phyloP scores from a whole-genome alignment of 2,329 filamentous ascomycete species.

The Emergomyces pasteurianus region DNA sequence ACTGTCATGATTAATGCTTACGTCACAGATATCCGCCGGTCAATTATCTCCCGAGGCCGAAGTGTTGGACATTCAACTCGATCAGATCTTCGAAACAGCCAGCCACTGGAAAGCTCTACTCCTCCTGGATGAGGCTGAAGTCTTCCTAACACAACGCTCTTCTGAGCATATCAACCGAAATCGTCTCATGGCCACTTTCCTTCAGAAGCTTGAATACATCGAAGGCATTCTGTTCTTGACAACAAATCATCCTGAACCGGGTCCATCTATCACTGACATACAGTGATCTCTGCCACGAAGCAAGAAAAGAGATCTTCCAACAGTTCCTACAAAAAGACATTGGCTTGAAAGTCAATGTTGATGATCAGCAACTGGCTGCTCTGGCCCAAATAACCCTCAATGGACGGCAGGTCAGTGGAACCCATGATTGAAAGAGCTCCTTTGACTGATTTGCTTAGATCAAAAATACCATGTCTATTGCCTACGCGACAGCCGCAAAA shows the following conservation, averaged over 20 bases:
- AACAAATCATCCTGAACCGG: background rate
- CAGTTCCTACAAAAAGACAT: background rate
- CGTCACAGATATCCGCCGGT: background rate
- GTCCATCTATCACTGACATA: background rate
- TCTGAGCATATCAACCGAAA: background rate
- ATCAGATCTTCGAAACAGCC: background rate
- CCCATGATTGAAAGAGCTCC: too few relatives aligned
- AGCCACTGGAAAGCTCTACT: constrained; percentile 6
- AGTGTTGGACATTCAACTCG: background rate
- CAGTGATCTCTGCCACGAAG: background rate
- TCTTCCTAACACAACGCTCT: constrained; percentile 4
- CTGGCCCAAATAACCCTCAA: background rate
- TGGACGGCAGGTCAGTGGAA: background rate
- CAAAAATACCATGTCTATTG: background rate
- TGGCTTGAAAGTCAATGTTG: background rate
- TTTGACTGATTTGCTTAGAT: background rate
- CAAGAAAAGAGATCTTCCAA: background rate
- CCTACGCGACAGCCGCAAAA: background rate
- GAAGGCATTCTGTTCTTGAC: background rate
- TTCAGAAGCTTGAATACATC: constrained; percentile 14
- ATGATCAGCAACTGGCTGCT: background rate
- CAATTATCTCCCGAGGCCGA: background rate
- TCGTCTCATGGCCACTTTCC: constrained; percentile 6
- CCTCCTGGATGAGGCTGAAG: too few relatives aligned
- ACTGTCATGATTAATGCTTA: background rate